Percentiles rank a stretch among this genome's conserved stretches.
These are phyloP conservation scores for Lathyrus sativus DNA, from an alignment of 306 rosid species.

Conservation along the genomic window DNA sequence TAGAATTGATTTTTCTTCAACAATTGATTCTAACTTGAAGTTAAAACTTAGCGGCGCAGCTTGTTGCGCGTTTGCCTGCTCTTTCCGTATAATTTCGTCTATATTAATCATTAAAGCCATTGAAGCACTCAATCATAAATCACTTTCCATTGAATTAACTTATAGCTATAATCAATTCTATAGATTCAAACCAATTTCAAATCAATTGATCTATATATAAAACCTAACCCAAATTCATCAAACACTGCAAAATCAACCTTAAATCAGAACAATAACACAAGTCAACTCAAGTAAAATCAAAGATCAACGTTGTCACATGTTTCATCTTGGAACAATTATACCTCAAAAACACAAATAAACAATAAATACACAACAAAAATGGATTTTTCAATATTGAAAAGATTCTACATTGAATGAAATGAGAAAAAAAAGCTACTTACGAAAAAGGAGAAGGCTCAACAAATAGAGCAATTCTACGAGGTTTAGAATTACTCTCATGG, in stretches of 20 bases:
- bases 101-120: no score
- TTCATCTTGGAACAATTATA: neutral
- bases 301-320: neutral
- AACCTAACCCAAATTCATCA: conserved; percentile 34
- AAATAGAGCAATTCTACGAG: conserved; percentile 94
- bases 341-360: neutral
- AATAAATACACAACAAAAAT: neutral
- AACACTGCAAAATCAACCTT: conserved; percentile 21
- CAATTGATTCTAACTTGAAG: no score
- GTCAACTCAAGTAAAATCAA: conserved; percentile 1
- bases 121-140: no score
- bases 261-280: conserved; percentile 26
- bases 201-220: conserved; percentile 21
- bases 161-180: no score
- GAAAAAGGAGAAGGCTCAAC: conserved; percentile 99
- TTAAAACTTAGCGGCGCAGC: no score
- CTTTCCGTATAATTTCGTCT: no score
- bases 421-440: conserved; percentile 49
- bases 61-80: no score
- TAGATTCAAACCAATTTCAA: neutral
- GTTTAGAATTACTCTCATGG: conserved; percentile 58
- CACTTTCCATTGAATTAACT: no score
- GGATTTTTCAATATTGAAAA: neutral
- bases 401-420: conserved; percentile 28
- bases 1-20: no score